Base-by-base conservation (phyloP, 805 yeast species). In the Ogataea ramenticola region DNA sequence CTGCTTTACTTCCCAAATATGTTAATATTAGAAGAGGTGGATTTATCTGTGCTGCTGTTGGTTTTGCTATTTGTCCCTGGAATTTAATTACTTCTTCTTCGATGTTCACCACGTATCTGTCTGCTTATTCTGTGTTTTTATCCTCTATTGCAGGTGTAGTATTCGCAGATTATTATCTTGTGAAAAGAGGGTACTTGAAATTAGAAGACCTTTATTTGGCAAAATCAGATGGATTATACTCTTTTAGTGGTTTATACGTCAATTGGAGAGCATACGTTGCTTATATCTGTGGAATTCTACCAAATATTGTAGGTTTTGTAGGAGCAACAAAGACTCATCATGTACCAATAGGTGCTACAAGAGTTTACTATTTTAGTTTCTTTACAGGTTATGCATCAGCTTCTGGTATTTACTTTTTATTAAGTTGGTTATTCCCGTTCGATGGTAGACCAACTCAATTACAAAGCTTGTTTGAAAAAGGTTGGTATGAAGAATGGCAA, bases 241-340 rank as follows among this genome's bases (percentile, higher is more conserved):
- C 73, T 65, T 87, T 76, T 65, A 72, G 75, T 54, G 64, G 56
- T 26, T 64, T 68, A 39, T 96, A 96, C 33, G 53, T 77, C 62
- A 86, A 87, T 59, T 86, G 95, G 93, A 73, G 95, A 60, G 96
- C 91, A 1, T 80, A 77, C 51, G 77, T 72, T 27, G 93, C 96
- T 1, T 88, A 88, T 60, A 61, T 88, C 50, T 72, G 81, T 51
- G 96, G 96, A 43, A 81, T 89, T 46, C 67, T 79, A 30, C 93
- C 95, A 39, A 88, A 87, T 55, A 81, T 88, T 56, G 84, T 83
- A 19, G 96, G 96, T 1, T 88, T 88, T 54, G 90, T 82, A 7
- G 88, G 95, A 49, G 88, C 89, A 9, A 79, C 86, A 21, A 86
- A 82, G 34, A 75, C 80, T n/a, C 73, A 70, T 47, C 45, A 40